Evolutionary conservation across 805 yeast genomes (phyloP), one percentile per base, ranked within the genome.

Genomic region (Yamadazyma philogaea): DNA sequence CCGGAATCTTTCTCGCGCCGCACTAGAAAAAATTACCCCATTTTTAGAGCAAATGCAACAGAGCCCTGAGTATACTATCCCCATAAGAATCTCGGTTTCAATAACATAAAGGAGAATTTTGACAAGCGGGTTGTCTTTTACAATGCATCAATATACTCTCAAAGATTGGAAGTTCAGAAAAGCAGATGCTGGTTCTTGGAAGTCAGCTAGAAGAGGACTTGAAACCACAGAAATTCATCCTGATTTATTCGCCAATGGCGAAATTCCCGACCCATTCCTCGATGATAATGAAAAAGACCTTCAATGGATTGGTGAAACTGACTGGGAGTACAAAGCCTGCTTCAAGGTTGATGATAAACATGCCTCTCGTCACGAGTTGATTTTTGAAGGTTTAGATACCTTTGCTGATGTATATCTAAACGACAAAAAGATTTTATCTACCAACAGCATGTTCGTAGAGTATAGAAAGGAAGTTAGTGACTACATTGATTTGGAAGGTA

Each of bases 221-320:
- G 42, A 24, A 15, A 39, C 47, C 28, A 49, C 52, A 4, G 56
- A 74, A 54, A 72, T 74, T 30, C 68, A 63, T 48, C 63, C 64
- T 3, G 81, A 75, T 50, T 53, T 76, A 36, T 42, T 69, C 22
- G 56, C 54, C 27, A 57, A 66, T 41, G 57, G 60, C 1, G 50
- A 56, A 31, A 74, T 76, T 22, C 67, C 69, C 3, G 75, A 75
- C 47, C 81, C 80, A 0, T 72, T 70, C 46, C 22, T 59, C 2
- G 74, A 72, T 45, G 47, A 52, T 44, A 74, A 75, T 47, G 80
- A 74, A 47, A 53, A 53, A 15, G 43, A 48, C 4, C 70, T 73
- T 7, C 79, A 74, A 55, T 77, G 80, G 80, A 72, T 76, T 4
- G 76, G 72, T 3, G 68, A 70, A 36, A 49, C 47, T n/a, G 72